Base-by-base conservation (phyloP, 2,329 filamentous ascomycete species). In the Penicillium sp. region DNA sequence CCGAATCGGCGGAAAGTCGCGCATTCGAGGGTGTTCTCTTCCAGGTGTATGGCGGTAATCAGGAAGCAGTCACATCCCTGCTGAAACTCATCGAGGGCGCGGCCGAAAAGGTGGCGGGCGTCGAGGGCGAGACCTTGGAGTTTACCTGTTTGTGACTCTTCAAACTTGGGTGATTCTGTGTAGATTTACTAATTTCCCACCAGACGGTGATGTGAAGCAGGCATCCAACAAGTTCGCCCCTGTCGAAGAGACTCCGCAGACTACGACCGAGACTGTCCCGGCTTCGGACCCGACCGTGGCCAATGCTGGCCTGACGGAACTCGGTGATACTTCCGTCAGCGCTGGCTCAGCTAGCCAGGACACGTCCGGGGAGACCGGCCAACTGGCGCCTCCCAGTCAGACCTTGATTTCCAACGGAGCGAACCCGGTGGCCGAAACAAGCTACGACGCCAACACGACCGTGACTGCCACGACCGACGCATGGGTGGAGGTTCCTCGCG, bases 401-500 rank as follows among this genome's bases (percentile, higher is more conserved):
- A 62, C 67, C n/a, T 50, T 63, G 8, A 63, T 65, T 33, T 57
- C 55, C n/a, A 57, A 66, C 46, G 64, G 61, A 30, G 69, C 64
- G 8, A 70, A 70, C 46, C 55, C 64, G 8, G 55, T 68, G 25
- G 76, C 71, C 11, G 73, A 73, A 43, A 65, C 71, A 28, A 68
- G 66, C 32, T 81, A 76, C 75, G 74, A 79, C 54, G 68, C 71
- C 34, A 22, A 22, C 5, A 69, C 72, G 42, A 66, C 71, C 11
- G 46, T 61, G 14, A 67, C 70, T 15, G 59, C 73, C 9, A 60
- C 60, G 28, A 69, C 72, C 17, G 84, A 89, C 50, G 76, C 73
- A 36, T 92, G 85, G 77, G 82, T 93, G 43, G 79, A 87, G 60
- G 72, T 85, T 30, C 79, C 85, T 35, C 79, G 82, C 39, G 78